A percentile compares a stretch with the other conserved stretches of the same genome.
These are phyloP conservation scores for Pseudogymnoascus sp. DNA, from an alignment of 2,329 filamentous ascomycete species.

Conservation along the genomic window DNA sequence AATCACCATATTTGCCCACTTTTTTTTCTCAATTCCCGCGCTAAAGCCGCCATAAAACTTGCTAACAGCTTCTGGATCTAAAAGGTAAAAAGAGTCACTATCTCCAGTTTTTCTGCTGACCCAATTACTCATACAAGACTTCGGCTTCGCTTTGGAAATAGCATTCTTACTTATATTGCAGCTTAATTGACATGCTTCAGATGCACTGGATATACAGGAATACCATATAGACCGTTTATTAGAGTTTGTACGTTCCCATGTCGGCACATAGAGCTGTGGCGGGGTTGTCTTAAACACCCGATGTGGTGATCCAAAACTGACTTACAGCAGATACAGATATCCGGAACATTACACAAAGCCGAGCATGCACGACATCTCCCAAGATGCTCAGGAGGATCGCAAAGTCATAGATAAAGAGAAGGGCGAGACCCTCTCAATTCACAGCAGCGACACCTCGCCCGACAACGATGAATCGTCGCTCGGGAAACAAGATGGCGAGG, in stretches of 20 bases:
- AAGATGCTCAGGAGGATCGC: neutral
- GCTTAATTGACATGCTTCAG: neutral
- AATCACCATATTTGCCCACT: neutral
- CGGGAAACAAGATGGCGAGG: neutral
- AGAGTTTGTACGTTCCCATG: neutral
- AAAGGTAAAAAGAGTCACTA: constrained; percentile 2
- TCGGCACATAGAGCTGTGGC: neutral
- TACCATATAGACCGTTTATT: neutral
- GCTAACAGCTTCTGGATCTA: constrained; percentile 2
- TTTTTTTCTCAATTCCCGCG: neutral
- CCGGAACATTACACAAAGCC: neutral
- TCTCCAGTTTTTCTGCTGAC: neutral
- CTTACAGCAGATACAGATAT: neutral
- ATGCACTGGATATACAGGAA: neutral
- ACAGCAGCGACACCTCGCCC: neutral
- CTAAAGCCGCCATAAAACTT: neutral
- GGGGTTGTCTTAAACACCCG: neutral
- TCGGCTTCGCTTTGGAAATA: neutral
- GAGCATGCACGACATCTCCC: neutral
- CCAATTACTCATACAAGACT: neutral
- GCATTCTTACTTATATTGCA: neutral
- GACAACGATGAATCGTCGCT: neutral
- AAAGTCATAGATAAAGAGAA: constrained; percentile 5
- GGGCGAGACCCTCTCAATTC: neutral
- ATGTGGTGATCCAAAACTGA: neutral